Base-by-base conservation (phyloP, 441 rosid species). In the Adansonia rubrostipa region DNA sequence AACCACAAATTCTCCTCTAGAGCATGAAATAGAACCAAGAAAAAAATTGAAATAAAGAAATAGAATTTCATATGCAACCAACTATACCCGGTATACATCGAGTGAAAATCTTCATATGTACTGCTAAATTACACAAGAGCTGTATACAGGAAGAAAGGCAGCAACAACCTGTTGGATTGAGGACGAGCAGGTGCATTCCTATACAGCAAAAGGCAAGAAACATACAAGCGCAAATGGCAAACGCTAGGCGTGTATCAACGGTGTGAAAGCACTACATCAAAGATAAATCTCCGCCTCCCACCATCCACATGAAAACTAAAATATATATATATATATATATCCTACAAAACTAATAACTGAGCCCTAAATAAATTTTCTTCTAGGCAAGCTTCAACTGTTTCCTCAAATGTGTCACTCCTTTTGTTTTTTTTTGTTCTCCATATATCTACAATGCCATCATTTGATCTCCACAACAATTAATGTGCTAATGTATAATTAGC, bases 71-170 rank as follows among this genome's bases (percentile, higher is more conserved):
- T 76, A 60, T 77, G 62, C 84, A 73, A 50, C 80, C 76, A 81
- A 73, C 84, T 77, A 80, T 82, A 84, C 88, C 85, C 84, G 45
- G 84, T 82, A 81, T 77, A 83, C 85, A 86, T 80, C 79, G 80
- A 81, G 62, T 75, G 90, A 87, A 87, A 86, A 85, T 80, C 85
- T 80, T 80, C 81, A 57, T 87, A 90, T 83, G 80, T 82, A 85
- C 90, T 76, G 73, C 87, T 85, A 87, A 78, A 86, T 85, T 88
- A 87, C 91, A 86, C 36, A 76, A 76, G 82, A 83, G 75, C 80
- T 82, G 79, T 79, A 61, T 83, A 77, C 77, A 73, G 74, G 79
- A 80, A 44, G 76, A 80, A 81, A 44, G 66, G 77, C 73, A 71
- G 79, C 73, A 74, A 77, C 84, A 72, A 36, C 78, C 82, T 80